These are phyloP conservation scores for Penicillium pulvis DNA, from an alignment of 495 filamentous ascomycete species.

Conservation along the genomic window DNA sequence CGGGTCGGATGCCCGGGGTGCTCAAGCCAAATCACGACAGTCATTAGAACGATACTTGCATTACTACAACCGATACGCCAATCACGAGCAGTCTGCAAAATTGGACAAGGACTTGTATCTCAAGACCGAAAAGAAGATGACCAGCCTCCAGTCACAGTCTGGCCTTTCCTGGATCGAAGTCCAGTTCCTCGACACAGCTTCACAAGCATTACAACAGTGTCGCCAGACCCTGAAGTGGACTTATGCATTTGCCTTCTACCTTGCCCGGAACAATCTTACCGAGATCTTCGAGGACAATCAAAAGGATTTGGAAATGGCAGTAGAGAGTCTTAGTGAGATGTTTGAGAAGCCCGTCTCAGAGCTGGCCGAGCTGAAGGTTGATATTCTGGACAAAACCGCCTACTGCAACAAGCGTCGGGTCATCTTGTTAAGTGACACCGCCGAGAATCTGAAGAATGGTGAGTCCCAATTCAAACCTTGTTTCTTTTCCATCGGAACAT, in stretches of 20 bases:
- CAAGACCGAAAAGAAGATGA: slow-evolving; percentile 99
- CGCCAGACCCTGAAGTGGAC: slow-evolving; percentile 99
- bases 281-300: slow-evolving; percentile 99
- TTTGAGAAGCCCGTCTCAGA: slow-evolving; percentile 93
- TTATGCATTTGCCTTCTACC: slow-evolving; percentile 96
- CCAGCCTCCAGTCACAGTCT: slow-evolving; percentile 84
- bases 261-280: slow-evolving; percentile 91
- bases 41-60: slow-evolving; percentile 93
- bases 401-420: slow-evolving; percentile 93
- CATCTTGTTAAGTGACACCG: slow-evolving; percentile 88
- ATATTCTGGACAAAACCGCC: slow-evolving; percentile 96
- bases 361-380: slow-evolving; percentile 82
- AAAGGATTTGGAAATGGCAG: slow-evolving; percentile 95
- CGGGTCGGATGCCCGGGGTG: slow-evolving; percentile 83
- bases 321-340: slow-evolving; percentile 93
- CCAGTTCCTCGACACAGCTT: slow-evolving; percentile 90
- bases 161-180: slow-evolving; percentile 99
- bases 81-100: slow-evolving; percentile 96
- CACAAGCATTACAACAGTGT: slow-evolving; percentile 91
- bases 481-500: neutral
- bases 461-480: slow-evolving; percentile 33
- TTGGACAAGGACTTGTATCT: slow-evolving; percentile 93
- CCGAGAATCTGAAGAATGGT: slow-evolving; percentile 87
- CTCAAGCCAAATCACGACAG: slow-evolving; percentile 85
- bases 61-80: slow-evolving; percentile 98